These are phyloP conservation scores for Phialophora expanda DNA, from an alignment of 2,329 filamentous ascomycete genomes.

Conservation along the genomic window DNA sequence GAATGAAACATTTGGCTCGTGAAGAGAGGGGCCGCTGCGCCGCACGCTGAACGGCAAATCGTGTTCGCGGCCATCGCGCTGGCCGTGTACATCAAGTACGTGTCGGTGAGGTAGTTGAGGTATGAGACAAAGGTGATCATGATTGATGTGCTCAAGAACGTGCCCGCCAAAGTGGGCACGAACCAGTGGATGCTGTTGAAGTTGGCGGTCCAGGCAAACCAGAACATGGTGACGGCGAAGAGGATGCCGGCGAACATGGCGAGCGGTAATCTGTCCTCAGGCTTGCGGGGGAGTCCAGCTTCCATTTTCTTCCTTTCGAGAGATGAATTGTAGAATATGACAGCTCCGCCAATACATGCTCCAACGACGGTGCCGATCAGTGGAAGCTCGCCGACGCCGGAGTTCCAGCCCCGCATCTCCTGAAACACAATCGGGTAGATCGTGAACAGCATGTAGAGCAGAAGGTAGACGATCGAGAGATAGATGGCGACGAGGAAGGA, in stretches of 20 bases:
- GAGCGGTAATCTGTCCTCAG: slow-evolving; percentile 55
- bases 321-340: slow-evolving; percentile 38
- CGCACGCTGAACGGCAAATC: slow-evolving; percentile 54
- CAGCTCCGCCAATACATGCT: slow-evolving; percentile 49
- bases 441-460: slow-evolving; percentile 64
- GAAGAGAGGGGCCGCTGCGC: slow-evolving; percentile 56
- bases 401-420: slow-evolving; percentile 53
- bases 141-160: slow-evolving; percentile 50
- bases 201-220: slow-evolving; percentile 65
- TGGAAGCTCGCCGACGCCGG: slow-evolving; percentile 55
- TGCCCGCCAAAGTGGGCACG: slow-evolving; percentile 53
- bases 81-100: slow-evolving; percentile 53
- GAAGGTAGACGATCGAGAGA: slow-evolving; percentile 58
- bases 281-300: slow-evolving; percentile 26
- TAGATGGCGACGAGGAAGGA: slow-evolving; percentile 54
- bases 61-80: slow-evolving; percentile 54
- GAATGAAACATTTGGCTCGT: slow-evolving; percentile 53
- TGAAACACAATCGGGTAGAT: slow-evolving; percentile 62
- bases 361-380: slow-evolving; percentile 60
- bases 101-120: slow-evolving; percentile 52
- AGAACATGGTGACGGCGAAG: slow-evolving; percentile 64
- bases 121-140: slow-evolving; percentile 50
- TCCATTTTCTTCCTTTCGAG: slow-evolving; percentile 31
- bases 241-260: slow-evolving; percentile 56
- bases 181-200: slow-evolving; percentile 53